phyloP scores from a whole-genome alignment of 345 rosid genomes.

The Arabidopsis arenosa region DNA sequence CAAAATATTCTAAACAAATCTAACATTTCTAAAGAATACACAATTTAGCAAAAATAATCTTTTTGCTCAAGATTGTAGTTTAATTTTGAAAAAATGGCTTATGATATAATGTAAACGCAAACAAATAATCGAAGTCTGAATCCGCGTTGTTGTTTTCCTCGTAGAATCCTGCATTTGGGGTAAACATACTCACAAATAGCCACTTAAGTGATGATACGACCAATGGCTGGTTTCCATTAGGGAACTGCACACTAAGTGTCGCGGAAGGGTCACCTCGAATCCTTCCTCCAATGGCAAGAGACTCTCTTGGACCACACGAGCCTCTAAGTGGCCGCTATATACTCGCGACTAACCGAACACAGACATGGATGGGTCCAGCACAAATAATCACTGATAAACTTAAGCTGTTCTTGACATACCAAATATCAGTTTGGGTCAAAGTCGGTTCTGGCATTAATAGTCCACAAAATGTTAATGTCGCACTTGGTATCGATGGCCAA shows the following conservation, averaged over 20 bases:
- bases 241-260: conserved; percentile 68
- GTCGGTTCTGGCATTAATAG: conserved; percentile 58
- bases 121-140: conserved; percentile 54
- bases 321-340: conserved; percentile 82
- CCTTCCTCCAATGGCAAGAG: conserved; percentile 88
- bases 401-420: conserved; percentile 80
- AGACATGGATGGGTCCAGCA: conserved; percentile 99
- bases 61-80: neutral
- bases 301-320: conserved; percentile 71
- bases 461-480: conserved; percentile 85
- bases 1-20: neutral
- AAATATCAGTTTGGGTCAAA: conserved; percentile 92
- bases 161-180: conserved; percentile 81
- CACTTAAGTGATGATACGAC: conserved; percentile 53
- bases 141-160: neutral
- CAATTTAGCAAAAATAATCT: too few species aligned
- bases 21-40: neutral
- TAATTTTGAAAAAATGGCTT: neutral
- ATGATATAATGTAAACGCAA: conserved; percentile 44
- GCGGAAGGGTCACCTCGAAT: conserved; percentile 77
- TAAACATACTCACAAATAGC: conserved; percentile 76
- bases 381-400: conserved; percentile 84
- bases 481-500: conserved; percentile 80
- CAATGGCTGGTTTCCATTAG: conserved; percentile 89
- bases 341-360: conserved; percentile 73